These are phyloP conservation scores for Exophiala sp. DNA, from an alignment of 2,329 filamentous ascomycete genomes.

Conservation along the genomic window DNA sequence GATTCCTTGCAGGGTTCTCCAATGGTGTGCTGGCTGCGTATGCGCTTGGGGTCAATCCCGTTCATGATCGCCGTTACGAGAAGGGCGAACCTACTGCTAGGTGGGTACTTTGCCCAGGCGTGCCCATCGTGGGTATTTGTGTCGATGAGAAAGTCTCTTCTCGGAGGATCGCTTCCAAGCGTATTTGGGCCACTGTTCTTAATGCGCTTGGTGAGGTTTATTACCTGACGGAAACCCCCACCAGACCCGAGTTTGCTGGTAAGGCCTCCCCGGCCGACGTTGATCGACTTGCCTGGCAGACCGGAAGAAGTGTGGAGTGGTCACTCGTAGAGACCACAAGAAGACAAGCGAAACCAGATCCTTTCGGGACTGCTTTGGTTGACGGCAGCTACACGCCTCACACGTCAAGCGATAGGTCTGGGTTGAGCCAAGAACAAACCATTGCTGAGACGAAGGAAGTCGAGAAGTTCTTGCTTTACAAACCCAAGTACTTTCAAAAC, in stretches of 20 bases:
- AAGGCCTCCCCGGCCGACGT: conserved; percentile 50
- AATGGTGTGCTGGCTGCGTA: conserved; percentile 79
- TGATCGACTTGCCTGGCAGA: conserved; percentile 71
- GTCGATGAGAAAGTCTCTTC: conserved; percentile 79
- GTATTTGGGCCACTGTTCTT: conserved; percentile 87
- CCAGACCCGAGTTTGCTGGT: conserved; percentile 48
- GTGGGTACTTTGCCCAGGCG: conserved; percentile 88
- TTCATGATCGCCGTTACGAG: conserved; percentile 60
- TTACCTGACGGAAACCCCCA: conserved; percentile 71
- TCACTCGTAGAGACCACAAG: conserved; percentile 73
- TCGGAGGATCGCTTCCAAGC: conserved; percentile 64
- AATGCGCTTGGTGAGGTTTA: conserved; percentile 92
- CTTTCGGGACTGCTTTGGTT: conserved; percentile 64
- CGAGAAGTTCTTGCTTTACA: conserved; percentile 68
- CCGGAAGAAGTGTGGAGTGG: conserved; percentile 77
- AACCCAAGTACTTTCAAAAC: conserved; percentile 73
- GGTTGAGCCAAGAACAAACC: conserved; percentile 66
- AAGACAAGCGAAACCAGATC: conserved; percentile 67
- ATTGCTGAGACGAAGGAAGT: conserved; percentile 76
- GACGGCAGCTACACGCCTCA: conserved; percentile 77
- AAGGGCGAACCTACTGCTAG: conserved; percentile 79
- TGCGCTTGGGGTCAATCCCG: conserved; percentile 62
- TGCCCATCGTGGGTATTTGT: conserved; percentile 79
- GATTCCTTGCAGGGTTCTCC: conserved; percentile 79
- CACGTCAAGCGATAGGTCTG: conserved; percentile 71